Evolutionary conservation across 176 grass and related monocot species (phyloP).

Genomic region (Oryza brachyantha): DNA sequence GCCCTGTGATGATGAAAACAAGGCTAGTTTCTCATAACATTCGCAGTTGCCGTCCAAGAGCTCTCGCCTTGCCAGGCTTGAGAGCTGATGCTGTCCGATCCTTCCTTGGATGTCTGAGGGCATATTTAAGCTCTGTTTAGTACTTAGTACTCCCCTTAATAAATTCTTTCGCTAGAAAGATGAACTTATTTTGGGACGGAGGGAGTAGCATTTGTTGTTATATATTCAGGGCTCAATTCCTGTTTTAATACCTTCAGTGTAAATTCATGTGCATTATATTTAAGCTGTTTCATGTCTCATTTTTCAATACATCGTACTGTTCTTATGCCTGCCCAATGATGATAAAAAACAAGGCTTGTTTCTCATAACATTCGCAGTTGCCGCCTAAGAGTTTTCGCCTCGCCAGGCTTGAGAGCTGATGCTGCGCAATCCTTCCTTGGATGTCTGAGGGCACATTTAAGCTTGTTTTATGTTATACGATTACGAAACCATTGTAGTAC

Average conservation of each 20-base stretch:
- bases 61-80: conserved; percentile 24
- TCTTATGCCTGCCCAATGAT: background rate
- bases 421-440: conserved; percentile 5
- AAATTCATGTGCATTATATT: background rate
- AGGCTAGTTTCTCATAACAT: conserved; percentile 34
- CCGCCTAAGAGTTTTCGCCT: conserved; percentile 30
- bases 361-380: conserved; percentile 32
- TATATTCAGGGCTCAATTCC: background rate
- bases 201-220: too few relatives aligned
- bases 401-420: conserved; percentile 17
- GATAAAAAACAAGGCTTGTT: conserved; percentile 28
- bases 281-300: background rate
- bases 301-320: background rate
- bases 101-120: conserved; percentile 15
- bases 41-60: conserved; percentile 24
- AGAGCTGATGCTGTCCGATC: background rate
- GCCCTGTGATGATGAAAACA: conserved; percentile 1
- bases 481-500: too few relatives aligned
- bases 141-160: too few relatives aligned
- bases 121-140: background rate
- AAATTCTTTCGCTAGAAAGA: too few relatives aligned
- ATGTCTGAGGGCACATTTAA: background rate
- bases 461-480: background rate
- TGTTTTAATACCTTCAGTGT: too few relatives aligned
- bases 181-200: too few relatives aligned